These are phyloP conservation scores for Pinus albicaulis DNA, from an alignment of 75 land plant genomes.

Conservation along the genomic window DNA sequence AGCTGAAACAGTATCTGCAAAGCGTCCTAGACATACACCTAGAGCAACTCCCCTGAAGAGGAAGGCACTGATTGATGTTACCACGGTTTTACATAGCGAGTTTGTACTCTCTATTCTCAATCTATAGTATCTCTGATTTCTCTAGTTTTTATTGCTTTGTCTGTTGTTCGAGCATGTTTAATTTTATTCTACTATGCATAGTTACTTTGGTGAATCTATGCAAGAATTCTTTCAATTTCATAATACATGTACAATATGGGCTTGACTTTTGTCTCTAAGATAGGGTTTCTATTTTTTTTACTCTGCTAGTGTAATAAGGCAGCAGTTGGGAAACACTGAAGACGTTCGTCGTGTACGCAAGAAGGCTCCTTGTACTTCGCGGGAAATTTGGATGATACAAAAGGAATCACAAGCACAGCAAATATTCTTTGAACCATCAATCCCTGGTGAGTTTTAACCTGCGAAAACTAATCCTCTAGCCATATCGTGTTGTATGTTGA, in stretches of 20 bases:
- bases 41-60: slow-evolving; percentile 51
- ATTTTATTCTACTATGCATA: not conserved
- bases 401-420: slow-evolving; percentile 61
- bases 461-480: not conserved
- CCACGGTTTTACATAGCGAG: slow-evolving; percentile 91
- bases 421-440: slow-evolving; percentile 66
- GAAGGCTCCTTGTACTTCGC: slow-evolving; percentile 86
- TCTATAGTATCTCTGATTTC: not conserved
- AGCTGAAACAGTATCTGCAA: slow-evolving; percentile 33
- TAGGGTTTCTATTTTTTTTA: not conserved
- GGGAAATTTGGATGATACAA: slow-evolving; percentile 72
- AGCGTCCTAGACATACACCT: slow-evolving; percentile 43
- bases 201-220: not conserved
- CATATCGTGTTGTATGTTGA: not conserved
- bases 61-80: slow-evolving; percentile 73
- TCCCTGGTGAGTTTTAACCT: slow-evolving; percentile 45
- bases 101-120: slow-evolving; percentile 37
- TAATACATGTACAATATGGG: not conserved
- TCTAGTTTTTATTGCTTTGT: not conserved
- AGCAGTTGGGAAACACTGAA: slow-evolving; percentile 77
- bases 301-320: slow-evolving; percentile 63
- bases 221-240: not conserved
- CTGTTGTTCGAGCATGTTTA: not conserved
- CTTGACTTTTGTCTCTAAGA: not conserved
- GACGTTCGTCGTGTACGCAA: slow-evolving; percentile 89